phyloP scores from a whole-genome alignment of 805 yeast genomes.

The Candida tammaniensis region DNA sequence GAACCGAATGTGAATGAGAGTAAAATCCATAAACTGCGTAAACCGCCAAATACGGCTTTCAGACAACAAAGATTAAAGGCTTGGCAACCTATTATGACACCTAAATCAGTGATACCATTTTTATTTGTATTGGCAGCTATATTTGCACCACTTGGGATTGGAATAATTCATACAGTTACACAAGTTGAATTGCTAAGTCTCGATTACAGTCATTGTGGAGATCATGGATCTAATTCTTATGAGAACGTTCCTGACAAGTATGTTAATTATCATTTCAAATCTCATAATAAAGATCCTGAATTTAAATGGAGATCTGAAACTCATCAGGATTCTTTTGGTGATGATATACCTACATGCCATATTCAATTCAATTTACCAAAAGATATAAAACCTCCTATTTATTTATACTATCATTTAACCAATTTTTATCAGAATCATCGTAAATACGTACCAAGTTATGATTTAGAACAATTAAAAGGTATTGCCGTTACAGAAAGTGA shows the following conservation, averaged over 20 bases:
- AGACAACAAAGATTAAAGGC: constrained; percentile 71
- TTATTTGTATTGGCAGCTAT: constrained; percentile 70
- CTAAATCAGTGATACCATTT: constrained; percentile 85
- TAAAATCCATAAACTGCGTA: constrained; percentile 32
- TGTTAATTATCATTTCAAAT: constrained; percentile 59
- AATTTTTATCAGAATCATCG: constrained; percentile 95
- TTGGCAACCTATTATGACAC: constrained; percentile 87
- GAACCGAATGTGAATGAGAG: constrained; percentile 17
- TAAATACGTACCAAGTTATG: constrained; percentile 83
- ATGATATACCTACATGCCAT: constrained; percentile 48
- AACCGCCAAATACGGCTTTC: constrained; percentile 67
- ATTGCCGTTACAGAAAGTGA: constrained; percentile 53
- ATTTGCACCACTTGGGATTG: constrained; percentile 90
- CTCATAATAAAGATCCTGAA: constrained; percentile 32
- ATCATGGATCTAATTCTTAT: constrained; percentile 43
- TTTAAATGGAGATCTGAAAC: constrained; percentile 63
- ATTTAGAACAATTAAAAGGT: constrained; percentile 79
- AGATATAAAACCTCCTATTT: constrained; percentile 68
- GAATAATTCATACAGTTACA: constrained; percentile 72
- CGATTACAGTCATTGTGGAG: constrained; percentile 71
- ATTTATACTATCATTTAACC: constrained; percentile 79
- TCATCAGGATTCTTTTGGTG: constrained; percentile 37
- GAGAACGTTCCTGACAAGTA: constrained; percentile 57
- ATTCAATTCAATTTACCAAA: constrained; percentile 72
- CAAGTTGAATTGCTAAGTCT: constrained; percentile 72